Conservation (phyloP, 2,329 filamentous ascomycete genomes). For the Plenodomus biglobosus region DNA sequence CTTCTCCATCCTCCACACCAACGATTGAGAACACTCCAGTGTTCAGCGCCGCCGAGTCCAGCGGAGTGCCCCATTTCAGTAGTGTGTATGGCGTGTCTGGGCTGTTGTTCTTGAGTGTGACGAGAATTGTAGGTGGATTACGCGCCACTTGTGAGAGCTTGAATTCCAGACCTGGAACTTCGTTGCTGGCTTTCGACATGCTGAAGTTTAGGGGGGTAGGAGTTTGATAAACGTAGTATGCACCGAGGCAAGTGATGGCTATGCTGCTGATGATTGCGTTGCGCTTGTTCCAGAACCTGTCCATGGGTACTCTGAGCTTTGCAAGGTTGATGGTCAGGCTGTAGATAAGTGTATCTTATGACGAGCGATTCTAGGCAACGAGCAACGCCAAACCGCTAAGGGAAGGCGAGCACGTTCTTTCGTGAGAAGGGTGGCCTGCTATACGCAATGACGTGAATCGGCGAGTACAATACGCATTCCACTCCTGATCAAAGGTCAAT, state of each 20-base stretch:
- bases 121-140: slow-evolving; percentile 35
- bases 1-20: slow-evolving; percentile 28
- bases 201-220: slow-evolving; percentile 22
- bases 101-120: slow-evolving; percentile 43
- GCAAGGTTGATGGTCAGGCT: not conserved
- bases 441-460: not conserved
- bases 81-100: slow-evolving; percentile 40
- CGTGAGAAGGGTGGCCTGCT: not conserved
- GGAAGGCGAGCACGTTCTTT: slow-evolving; percentile 15
- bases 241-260: slow-evolving; percentile 29
- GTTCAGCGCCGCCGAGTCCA: slow-evolving; percentile 43
- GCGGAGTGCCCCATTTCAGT: slow-evolving; percentile 46
- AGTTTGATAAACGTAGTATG: slow-evolving; percentile 32
- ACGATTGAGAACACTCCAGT: slow-evolving; percentile 43
- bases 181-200: slow-evolving; percentile 22
- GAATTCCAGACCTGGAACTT: slow-evolving; percentile 33
- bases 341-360: not conserved
- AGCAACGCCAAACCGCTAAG: slow-evolving; percentile 16
- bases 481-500: not conserved
- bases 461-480: not conserved
- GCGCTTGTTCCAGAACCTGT: slow-evolving; percentile 29
- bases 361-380: slow-evolving; percentile 14
- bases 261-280: slow-evolving; percentile 30
- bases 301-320: slow-evolving; percentile 5
- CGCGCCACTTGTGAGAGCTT: slow-evolving; percentile 33